Percentiles rank a stretch among this genome's conserved stretches.
phyloP scores from a whole-genome alignment of 306 rosid genomes.

The Medicago truncatula region MtrunA17r5.0-ANR NC_053049.1:42374501-42375000 shows the following conservation, averaged over 20 bases:
- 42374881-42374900: conserved; percentile 90
- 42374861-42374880: conserved; percentile 69
- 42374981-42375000: conserved; percentile 27
- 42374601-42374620: conserved; percentile 97
- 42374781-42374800: conserved; percentile 28
- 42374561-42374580: conserved; percentile 79
- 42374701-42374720: conserved; percentile 38
- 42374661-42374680: conserved; percentile 99
- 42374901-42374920: conserved; percentile 86
- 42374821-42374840: conserved; percentile 99
- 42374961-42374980: conserved; percentile 39
- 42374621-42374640: conserved; percentile 96
- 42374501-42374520: conserved; percentile 17
- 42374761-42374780: conserved; percentile 25
- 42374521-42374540: conserved; percentile 11
- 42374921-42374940: conserved; percentile 99
- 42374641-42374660: conserved; percentile 77
- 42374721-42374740: conserved; percentile 23
- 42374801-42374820: conserved; percentile 70
- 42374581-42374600: conserved; percentile 94
- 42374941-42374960: conserved; percentile 39
- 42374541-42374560: conserved; percentile 28
- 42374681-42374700: conserved; percentile 31
- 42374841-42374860: conserved; percentile 88
- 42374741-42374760: conserved; percentile 25